Base-by-base conservation (phyloP, 805 yeast species). In the Starmerella stellata region DNA sequence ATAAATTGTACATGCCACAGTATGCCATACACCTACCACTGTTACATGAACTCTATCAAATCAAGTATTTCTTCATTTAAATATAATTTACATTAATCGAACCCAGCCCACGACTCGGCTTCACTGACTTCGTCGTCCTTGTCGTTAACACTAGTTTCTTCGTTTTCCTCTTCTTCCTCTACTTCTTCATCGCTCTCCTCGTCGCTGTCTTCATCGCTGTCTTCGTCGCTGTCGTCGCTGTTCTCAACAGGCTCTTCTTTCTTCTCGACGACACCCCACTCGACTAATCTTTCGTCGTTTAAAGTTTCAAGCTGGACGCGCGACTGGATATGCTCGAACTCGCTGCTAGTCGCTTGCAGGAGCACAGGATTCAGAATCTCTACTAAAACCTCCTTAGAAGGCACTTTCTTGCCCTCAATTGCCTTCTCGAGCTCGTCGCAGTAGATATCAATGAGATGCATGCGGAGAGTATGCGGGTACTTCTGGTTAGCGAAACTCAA, bases 391-490 rank as follows among this genome's bases (percentile, higher is more conserved):
- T 30, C 38, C 14, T 2, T 90, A 1, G 72, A 60, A 1, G 58
- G 53, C 23, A 11, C 16, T 7, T 7, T 8, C 11, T 5, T 7
- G 32, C 19, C 14, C n/a, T 25, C 29, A 9, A 29, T 15, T 2
- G 75, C 69, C 44, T 67, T 68, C 52, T 78, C 93, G 43, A 87
- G 59, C 59, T 87, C 98, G 49, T 83, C 95, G 29, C 79, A 56
- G 54, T 72, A 74, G 5, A 90, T 72, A 59, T 90, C 96, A 43
- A 79, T 66, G 30, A 87, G 58, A 61, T 87, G 98, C 55, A 78
- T 72, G 15, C 93, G 75, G 38, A 90, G 66, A 19, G 90, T 90
- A 47, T 69, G 70, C 33, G 92, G 76, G 19, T 74, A 63, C 45
- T 69, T 66, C 29, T 59, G 55, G 45, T 71, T 74, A 4, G 75